These are phyloP conservation scores for Laetiporus sulphureus DNA, from an alignment of 1,284 basidiomycete species.

Conservation along the genomic window DNA sequence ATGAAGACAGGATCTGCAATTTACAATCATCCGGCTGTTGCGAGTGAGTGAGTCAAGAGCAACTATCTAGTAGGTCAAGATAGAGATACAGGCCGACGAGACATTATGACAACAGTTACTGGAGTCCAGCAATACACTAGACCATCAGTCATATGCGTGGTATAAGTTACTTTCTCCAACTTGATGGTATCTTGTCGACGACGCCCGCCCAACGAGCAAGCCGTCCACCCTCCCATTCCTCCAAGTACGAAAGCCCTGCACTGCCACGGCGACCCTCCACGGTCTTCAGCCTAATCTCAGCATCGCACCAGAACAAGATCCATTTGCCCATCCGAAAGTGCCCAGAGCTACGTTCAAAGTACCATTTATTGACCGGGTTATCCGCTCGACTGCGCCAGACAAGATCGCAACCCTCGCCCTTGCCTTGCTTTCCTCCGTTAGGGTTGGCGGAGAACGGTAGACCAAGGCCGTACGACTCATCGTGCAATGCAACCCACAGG, in stretches of 20 bases:
- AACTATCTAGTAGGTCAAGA: no score
- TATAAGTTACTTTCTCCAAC: slow-evolving; percentile 51
- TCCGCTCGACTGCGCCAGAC: slow-evolving; percentile 92
- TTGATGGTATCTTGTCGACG: slow-evolving; percentile 73
- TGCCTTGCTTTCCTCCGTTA: slow-evolving; percentile 86
- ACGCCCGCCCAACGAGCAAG: slow-evolving; percentile 70
- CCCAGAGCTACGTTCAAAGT: slow-evolving; percentile 93
- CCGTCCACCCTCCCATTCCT: slow-evolving; percentile 77
- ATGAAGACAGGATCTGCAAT: no score
- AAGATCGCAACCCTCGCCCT: slow-evolving; percentile 87
- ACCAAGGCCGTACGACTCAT: slow-evolving; percentile 96
- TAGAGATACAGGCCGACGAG: no score
- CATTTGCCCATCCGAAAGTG: slow-evolving; percentile 81
- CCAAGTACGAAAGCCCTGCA: slow-evolving; percentile 66
- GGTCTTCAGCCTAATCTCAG: slow-evolving; percentile 73
- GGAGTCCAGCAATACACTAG: background rate
- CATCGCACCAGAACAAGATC: slow-evolving; percentile 99
- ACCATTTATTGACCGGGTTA: slow-evolving; percentile 99
- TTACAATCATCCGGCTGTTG: no score
- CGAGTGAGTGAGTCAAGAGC: no score
- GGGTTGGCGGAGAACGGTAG: slow-evolving; percentile 93
- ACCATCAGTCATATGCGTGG: background rate
- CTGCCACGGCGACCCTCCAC: slow-evolving; percentile 58
- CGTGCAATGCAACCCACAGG: slow-evolving; percentile 96
- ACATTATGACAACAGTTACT: background rate